phyloP scores from a whole-genome alignment of 257 asterid genomes.

The Solanum piurae region DNA sequence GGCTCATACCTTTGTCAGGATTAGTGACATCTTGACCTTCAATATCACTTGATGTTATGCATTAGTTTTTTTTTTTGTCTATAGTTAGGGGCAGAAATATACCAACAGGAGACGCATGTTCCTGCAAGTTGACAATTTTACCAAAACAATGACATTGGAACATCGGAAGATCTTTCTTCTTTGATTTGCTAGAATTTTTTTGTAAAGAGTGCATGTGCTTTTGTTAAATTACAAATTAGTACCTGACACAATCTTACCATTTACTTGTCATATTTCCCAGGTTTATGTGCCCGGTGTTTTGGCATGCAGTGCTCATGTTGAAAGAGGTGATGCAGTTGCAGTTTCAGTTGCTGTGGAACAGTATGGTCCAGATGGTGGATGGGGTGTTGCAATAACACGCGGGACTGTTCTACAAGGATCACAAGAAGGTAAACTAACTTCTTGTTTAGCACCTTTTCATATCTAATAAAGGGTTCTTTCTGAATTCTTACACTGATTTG shows the following conservation, averaged over 20 bases:
- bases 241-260: neutral
- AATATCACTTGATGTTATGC: neutral
- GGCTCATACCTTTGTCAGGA: neutral
- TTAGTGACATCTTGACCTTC: neutral
- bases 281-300: constrained; percentile 98
- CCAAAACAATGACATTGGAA: neutral
- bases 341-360: constrained; percentile 93
- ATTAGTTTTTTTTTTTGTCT: neutral
- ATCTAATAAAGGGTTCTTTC: neutral
- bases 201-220: neutral
- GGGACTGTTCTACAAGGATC: constrained; percentile 83
- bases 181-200: neutral
- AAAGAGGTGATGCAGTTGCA: constrained; percentile 81
- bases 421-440: constrained; percentile 40
- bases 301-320: constrained; percentile 98
- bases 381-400: constrained; percentile 91
- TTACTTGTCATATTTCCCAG: constrained; percentile 13
- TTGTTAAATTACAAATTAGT: neutral
- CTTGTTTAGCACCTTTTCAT: neutral
- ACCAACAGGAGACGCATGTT: neutral
- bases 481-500: neutral
- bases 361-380: constrained; percentile 63
- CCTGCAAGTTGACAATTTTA: neutral
- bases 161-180: neutral
- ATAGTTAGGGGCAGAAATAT: neutral